A percentile compares a stretch with the other conserved stretches of the same genome.
These are phyloP conservation scores for Gnomoniopsis sp. DNA, from an alignment of 2,329 filamentous ascomycete genomes.

Conservation along the genomic window DNA sequence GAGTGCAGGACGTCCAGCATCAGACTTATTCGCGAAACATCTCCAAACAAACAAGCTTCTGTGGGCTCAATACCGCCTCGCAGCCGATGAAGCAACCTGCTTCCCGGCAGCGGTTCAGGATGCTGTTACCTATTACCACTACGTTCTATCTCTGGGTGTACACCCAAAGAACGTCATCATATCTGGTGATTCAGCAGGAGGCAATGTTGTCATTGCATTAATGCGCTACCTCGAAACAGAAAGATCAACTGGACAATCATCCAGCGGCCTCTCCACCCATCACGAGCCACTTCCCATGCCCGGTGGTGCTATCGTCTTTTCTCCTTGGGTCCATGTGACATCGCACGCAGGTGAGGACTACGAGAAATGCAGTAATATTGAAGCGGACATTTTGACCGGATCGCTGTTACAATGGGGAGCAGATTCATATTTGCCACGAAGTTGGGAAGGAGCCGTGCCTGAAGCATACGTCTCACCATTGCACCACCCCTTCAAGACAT, in stretches of 20 bases:
- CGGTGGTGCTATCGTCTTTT: background rate
- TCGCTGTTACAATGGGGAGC: constrained; percentile 23
- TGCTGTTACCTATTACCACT: constrained; percentile 19
- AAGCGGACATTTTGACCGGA: constrained; percentile 16
- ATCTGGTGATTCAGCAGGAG: constrained; percentile 16
- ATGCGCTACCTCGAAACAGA: constrained; percentile 15
- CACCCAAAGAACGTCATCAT: background rate
- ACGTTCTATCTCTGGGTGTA: constrained; percentile 5
- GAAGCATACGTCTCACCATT: constrained; percentile 22
- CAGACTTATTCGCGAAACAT: constrained; percentile 8
- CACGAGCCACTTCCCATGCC: constrained; percentile 1
- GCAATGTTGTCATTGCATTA: constrained; percentile 21
- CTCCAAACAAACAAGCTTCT: constrained; percentile 13
- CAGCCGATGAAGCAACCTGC: constrained; percentile 11
- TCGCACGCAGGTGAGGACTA: background rate
- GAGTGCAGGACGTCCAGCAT: constrained; percentile 1
- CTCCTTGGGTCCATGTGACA: constrained; percentile 3
- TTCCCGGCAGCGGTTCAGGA: constrained; percentile 23
- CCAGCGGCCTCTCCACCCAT: background rate
- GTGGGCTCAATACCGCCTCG: constrained; percentile 20
- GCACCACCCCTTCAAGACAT: constrained; percentile 20
- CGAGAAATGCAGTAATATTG: background rate
- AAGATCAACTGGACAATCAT: too few species aligned
- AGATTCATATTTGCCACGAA: constrained; percentile 15
- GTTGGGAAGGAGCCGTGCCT: background rate